Conservation (phyloP, 371 early-diverging fungal genomes). For the Funneliformis caledonium region DNA sequence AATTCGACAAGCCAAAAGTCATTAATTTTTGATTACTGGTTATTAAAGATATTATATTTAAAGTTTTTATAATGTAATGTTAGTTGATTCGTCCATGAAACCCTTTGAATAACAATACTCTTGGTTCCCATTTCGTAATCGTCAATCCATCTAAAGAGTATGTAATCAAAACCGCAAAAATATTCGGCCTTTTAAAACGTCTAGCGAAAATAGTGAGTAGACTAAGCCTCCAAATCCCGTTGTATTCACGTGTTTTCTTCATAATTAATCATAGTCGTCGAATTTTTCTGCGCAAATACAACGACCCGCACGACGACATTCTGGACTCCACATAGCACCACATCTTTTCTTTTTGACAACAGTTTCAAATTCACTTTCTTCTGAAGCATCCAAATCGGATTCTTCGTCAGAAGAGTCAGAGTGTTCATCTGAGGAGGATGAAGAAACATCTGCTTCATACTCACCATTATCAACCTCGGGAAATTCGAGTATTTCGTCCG, state of each 20-base stretch:
- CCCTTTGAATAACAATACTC: background rate
- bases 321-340: conserved; percentile 32
- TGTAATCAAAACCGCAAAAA: background rate
- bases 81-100: background rate
- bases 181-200: background rate
- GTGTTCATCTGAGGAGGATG: conserved; percentile 1
- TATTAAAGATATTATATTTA: too few relatives aligned
- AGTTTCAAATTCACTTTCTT: background rate
- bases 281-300: conserved; percentile 23
- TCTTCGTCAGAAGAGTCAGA: conserved; percentile 9
- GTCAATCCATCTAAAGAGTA: background rate
- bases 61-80: too few relatives aligned
- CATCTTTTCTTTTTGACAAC: conserved; percentile 1
- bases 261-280: background rate
- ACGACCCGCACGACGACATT: conserved; percentile 35
- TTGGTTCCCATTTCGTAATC: background rate
- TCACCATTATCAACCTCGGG: background rate
- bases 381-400: background rate
- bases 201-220: background rate
- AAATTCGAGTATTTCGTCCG: background rate
- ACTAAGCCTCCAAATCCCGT: background rate
- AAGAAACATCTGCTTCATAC: conserved; percentile 15
- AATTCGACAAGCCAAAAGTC: background rate
- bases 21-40: background rate
- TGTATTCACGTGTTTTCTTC: background rate